These are phyloP conservation scores for Chenopodium quinoa DNA, from an alignment of 148 eudicot genomes.

Conservation along the genomic window DNA sequence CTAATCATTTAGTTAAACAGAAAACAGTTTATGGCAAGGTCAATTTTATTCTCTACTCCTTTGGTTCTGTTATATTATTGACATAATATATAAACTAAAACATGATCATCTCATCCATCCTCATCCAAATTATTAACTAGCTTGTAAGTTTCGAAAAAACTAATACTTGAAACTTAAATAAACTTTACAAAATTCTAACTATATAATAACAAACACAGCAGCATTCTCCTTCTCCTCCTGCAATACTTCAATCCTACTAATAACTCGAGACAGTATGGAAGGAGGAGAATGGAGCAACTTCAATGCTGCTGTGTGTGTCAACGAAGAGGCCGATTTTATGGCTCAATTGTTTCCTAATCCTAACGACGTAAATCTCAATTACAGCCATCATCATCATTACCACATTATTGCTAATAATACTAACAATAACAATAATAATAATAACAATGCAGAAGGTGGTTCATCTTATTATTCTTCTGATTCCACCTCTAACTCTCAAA, in stretches of 20 bases:
- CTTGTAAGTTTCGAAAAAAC: not conserved
- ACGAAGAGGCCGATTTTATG: slow-evolving; percentile 71
- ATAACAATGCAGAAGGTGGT: slow-evolving; percentile 22
- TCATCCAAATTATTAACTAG: not conserved
- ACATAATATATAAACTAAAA: slow-evolving; percentile 26
- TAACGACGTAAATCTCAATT: slow-evolving; percentile 24
- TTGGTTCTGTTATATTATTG: not conserved
- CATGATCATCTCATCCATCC: not conserved
- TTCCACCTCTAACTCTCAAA: slow-evolving; percentile 23
- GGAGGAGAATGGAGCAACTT: slow-evolving; percentile 64
- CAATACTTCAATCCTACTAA: no score
- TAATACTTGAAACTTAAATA: not conserved
- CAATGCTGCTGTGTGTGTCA: slow-evolving; percentile 44
- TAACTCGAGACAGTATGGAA: slow-evolving; percentile 16
- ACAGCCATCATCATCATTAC: slow-evolving; percentile 8
- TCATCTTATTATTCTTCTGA: slow-evolving; percentile 33
- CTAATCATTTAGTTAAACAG: slow-evolving; percentile 1
- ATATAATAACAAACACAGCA: not conserved
- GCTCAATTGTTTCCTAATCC: slow-evolving; percentile 54
- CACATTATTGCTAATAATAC: slow-evolving; percentile 4
- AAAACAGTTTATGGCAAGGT: slow-evolving; percentile 23
- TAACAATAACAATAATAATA: not conserved
- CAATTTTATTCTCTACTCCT: slow-evolving; percentile 21
- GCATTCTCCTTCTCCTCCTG: not conserved
- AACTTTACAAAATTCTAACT: not conserved